phyloP scores from a whole-genome alignment of 495 filamentous ascomycete genomes.

The Lindgomyces ingoldianus region DNA sequence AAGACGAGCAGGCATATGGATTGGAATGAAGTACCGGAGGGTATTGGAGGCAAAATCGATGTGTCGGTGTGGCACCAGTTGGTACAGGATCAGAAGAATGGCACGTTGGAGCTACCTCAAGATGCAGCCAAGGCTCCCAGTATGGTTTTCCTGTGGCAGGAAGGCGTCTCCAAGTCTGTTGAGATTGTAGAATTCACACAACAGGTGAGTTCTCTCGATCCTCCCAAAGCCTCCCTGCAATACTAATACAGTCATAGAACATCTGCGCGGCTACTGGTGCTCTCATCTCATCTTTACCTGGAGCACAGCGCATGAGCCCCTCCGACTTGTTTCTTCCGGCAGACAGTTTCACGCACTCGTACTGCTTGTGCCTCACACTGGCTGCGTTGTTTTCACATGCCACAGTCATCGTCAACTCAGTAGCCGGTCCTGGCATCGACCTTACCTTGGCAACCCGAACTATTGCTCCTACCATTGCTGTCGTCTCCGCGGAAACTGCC shows the following conservation, averaged over 20 bases:
- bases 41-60: conserved; percentile 67
- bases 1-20: conserved; percentile 90
- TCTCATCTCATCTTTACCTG: conserved; percentile 73
- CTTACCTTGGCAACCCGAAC: conserved; percentile 69
- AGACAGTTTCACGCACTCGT: conserved; percentile 75
- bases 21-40: conserved; percentile 77
- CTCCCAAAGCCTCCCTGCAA: not conserved
- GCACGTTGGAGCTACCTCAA: conserved; percentile 53
- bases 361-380: conserved; percentile 77
- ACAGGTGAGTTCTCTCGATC: conserved; percentile 48
- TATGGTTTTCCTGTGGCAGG: conserved; percentile 46
- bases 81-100: conserved; percentile 61
- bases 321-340: conserved; percentile 87
- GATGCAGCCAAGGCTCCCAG: conserved; percentile 35
- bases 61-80: conserved; percentile 88
- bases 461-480: conserved; percentile 78
- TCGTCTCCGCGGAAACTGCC: conserved; percentile 75
- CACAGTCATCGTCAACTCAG: conserved; percentile 85
- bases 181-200: conserved; percentile 77
- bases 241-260: conserved; percentile 54
- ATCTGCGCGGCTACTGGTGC: conserved; percentile 76
- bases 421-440: conserved; percentile 69
- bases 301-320: conserved; percentile 66
- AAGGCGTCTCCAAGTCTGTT: conserved; percentile 49
- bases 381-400: conserved; percentile 80